Percentiles rank a stretch among this genome's conserved stretches.
Evolutionary conservation across 805 yeast genomes (phyloP).

Genomic region (Pichia occidentalis): DNA sequence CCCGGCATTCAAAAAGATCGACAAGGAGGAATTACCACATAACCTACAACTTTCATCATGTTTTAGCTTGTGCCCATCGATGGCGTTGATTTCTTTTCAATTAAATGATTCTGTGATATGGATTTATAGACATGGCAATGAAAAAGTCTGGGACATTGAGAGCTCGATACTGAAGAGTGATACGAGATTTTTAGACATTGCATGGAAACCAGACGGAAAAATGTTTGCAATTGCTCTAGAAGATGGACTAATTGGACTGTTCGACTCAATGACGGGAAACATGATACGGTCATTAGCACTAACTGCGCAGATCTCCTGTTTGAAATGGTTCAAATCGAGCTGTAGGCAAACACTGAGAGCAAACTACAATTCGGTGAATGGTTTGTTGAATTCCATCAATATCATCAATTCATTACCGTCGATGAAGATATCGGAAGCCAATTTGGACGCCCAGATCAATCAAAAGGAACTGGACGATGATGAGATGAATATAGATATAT

Average conservation of each 20-base stretch:
- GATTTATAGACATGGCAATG: conserved; percentile 28
- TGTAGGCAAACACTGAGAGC: no score
- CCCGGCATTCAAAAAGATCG: conserved; percentile 1
- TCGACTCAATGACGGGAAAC: conserved; percentile 28
- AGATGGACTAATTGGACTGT: conserved; percentile 21
- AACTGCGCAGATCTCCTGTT: conserved; percentile 13
- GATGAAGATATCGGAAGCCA: conserved; percentile 15
- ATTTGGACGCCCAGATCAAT: conserved; percentile 20
- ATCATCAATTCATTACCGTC: conserved; percentile 23
- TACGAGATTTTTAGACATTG: conserved; percentile 6
- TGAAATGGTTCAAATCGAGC: conserved; percentile 19
- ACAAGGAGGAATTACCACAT: conserved; percentile 6
- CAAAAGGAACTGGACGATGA: conserved; percentile 21
- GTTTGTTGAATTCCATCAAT: conserved; percentile 15
- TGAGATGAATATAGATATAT: conserved; percentile 24
- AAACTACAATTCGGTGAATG: not conserved
- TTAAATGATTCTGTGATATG: conserved; percentile 25
- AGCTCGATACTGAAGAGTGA: conserved; percentile 7
- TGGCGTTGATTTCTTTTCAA: conserved; percentile 30
- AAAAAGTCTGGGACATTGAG: conserved; percentile 29
- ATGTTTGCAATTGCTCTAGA: conserved; percentile 24
- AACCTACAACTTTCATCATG: conserved; percentile 8
- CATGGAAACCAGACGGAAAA: conserved; percentile 31
- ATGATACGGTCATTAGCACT: conserved; percentile 18
- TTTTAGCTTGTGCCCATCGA: conserved; percentile 30